Conservation (phyloP, 106 monocot genomes). For the Dendrobium officinale region DNA sequence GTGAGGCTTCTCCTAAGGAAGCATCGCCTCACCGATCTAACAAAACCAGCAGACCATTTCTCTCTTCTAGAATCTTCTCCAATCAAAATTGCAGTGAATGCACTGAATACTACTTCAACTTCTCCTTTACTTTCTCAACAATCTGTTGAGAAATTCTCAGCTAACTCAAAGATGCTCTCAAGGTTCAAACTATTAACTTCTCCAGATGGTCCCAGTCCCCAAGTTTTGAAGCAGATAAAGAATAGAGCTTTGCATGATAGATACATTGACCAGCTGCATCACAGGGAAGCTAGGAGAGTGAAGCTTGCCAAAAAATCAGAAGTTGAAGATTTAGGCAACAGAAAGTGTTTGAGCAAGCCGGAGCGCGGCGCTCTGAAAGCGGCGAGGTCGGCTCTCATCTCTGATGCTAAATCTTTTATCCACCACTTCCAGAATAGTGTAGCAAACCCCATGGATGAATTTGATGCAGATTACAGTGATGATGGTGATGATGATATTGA, state of each 20-base stretch:
- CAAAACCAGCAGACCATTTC: conserved; percentile 48
- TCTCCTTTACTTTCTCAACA: conserved; percentile 13
- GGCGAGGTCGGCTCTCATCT: conserved; percentile 39
- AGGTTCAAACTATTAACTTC: conserved; percentile 22
- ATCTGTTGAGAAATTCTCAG: conserved; percentile 21
- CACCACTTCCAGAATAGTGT: conserved; percentile 24
- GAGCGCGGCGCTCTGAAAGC: conserved; percentile 22
- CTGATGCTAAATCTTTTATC: conserved; percentile 50
- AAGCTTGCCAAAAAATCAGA: conserved; percentile 5
- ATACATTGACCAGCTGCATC: conserved; percentile 58
- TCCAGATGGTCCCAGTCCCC: conserved; percentile 33
- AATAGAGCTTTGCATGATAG: conserved; percentile 61
- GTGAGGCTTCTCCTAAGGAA: conserved; percentile 49
- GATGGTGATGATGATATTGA: conserved; percentile 10
- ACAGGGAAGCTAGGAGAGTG: conserved; percentile 36
- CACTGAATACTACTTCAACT: not conserved
- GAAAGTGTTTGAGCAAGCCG: not conserved
- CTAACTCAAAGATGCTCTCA: conserved; percentile 13
- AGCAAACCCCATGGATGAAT: conserved; percentile 11
- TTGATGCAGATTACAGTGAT: not conserved
- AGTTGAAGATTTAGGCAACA: not conserved
- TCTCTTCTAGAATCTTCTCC: conserved; percentile 48
- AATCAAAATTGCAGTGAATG: conserved; percentile 4
- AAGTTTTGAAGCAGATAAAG: conserved; percentile 57
- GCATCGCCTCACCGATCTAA: conserved; percentile 29